Evolutionary conservation across 345 rosid genomes (phyloP), one percentile per base, ranked within the genome.

Genomic region (Anacardium occidentale): DNA sequence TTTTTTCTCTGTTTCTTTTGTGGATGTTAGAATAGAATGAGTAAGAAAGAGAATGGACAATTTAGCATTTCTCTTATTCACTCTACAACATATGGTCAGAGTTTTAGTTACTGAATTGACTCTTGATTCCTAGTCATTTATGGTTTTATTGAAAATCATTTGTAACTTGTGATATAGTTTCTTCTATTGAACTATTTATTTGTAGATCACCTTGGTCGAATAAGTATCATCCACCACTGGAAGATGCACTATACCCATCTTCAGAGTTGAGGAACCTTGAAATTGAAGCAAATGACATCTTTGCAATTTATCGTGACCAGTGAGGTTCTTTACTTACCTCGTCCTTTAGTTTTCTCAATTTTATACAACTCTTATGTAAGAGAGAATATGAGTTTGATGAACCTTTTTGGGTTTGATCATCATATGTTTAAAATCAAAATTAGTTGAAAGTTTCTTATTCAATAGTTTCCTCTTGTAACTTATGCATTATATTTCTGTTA

Each of bases 141-240:
- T 67, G 40, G 34, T 26, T 8, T 17, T 37, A 37, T 37, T 6
- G 9, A 37, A 37, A 37, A 37, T 37, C 9, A 37, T 6, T 9
- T 17, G 24, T 11, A 73, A 20, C 4, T 72, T 32, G 37, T 17
- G 47, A 18, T 20, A 5, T 56, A 21, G 24, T n/a, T 40, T 37
- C 22, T 34, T 54, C 42, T 55, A 14, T 73, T 71, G 13, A 64
- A 22, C 69, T 76, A 20, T 66, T 56, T 48, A 70, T 61, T 71
- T 83, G 69, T 55, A 94, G 98, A 79, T 94, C 98, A 26, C 98
- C 98, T 21, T 94, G 98, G 98, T 90, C 98, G 42, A 90, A 90
- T 75, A 85, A 87, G 66, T 94, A 92, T 82, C 83, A 85, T 79
- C 98, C 98, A 22, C 78, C 79, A 9, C 62, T 94, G 80, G 94